Percentiles rank a stretch among this genome's conserved stretches.
Conservation (phyloP, 2,329 filamentous ascomycete species). For the Diaporthe ilicicola region DNA sequence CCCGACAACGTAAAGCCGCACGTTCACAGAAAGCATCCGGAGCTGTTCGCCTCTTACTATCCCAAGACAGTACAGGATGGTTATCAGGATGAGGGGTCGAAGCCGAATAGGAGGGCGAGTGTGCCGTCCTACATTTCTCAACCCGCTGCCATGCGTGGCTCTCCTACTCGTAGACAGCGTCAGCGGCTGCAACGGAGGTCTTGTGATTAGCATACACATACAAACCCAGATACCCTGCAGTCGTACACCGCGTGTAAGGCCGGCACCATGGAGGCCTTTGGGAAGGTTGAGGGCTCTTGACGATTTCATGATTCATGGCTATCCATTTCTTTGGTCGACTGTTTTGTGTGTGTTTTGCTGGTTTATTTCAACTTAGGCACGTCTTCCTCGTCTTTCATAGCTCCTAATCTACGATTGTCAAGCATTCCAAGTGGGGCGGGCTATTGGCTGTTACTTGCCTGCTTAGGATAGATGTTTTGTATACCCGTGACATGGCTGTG, state of each 20-base stretch:
- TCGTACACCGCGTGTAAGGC: not conserved
- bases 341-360: not conserved
- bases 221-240: not conserved
- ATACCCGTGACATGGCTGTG: not conserved
- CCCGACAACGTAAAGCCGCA: slow-evolving; percentile 14
- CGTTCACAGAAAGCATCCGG: not conserved
- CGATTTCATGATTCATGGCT: not conserved
- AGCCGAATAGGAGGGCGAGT: not conserved
- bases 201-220: no score
- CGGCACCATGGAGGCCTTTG: not conserved
- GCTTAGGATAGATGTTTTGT: not conserved
- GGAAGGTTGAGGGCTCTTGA: not conserved
- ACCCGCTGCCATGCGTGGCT: no score
- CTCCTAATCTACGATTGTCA: not conserved
- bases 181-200: not conserved
- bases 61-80: not conserved
- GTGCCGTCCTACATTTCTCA: not conserved
- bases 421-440: not conserved
- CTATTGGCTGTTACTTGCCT: not conserved
- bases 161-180: not conserved
- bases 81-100: not conserved
- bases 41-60: not conserved
- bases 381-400: slow-evolving; percentile 17
- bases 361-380: slow-evolving; percentile 1
- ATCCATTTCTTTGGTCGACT: slow-evolving; percentile 1